Evolutionary conservation across 192 early-diverging fungal species (phyloP).

Genomic region (Dissophora ornata): DNA sequence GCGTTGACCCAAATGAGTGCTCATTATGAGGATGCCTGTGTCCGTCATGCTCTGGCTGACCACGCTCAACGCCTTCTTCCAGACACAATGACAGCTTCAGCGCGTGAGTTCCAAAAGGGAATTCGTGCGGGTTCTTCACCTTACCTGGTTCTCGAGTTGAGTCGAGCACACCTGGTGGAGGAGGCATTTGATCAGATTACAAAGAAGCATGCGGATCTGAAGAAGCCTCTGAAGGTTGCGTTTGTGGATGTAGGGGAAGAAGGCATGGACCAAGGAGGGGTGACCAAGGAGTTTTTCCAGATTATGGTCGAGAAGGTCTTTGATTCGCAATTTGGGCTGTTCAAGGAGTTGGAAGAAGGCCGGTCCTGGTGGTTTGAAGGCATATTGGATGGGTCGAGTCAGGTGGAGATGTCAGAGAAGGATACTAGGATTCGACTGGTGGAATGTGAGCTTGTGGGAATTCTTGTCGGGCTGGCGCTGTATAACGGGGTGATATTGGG

Average conservation of each 20-base stretch:
- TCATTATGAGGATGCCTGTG: slow-evolving; percentile 85
- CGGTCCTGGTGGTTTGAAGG: slow-evolving; percentile 83
- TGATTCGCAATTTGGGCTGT: slow-evolving; percentile 80
- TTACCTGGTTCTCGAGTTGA: slow-evolving; percentile 83
- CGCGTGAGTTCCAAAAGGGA: slow-evolving; percentile 65
- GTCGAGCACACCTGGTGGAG: slow-evolving; percentile 73
- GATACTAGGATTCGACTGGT: slow-evolving; percentile 37
- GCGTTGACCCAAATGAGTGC: slow-evolving; percentile 81
- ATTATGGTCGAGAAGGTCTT: slow-evolving; percentile 79
- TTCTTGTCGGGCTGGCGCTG: slow-evolving; percentile 90
- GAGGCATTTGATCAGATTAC: slow-evolving; percentile 83
- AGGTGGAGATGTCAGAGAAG: slow-evolving; percentile 24
- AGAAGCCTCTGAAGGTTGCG: slow-evolving; percentile 85
- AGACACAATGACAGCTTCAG: slow-evolving; percentile 55
- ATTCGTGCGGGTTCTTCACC: slow-evolving; percentile 75
- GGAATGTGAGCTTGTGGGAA: slow-evolving; percentile 88
- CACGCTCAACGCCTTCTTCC: slow-evolving; percentile 78
- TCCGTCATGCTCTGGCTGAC: slow-evolving; percentile 81
- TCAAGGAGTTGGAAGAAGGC: slow-evolving; percentile 64
- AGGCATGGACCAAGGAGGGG: slow-evolving; percentile 95
- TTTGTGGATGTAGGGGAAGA: slow-evolving; percentile 93
- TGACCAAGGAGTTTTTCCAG: slow-evolving; percentile 96
- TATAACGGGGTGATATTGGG: slow-evolving; percentile 88
- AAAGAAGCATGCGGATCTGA: slow-evolving; percentile 70
- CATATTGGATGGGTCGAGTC: slow-evolving; percentile 35